phyloP scores from a whole-genome alignment of 768 basidiomycete genomes.

The Mycena haematopus region DNA sequence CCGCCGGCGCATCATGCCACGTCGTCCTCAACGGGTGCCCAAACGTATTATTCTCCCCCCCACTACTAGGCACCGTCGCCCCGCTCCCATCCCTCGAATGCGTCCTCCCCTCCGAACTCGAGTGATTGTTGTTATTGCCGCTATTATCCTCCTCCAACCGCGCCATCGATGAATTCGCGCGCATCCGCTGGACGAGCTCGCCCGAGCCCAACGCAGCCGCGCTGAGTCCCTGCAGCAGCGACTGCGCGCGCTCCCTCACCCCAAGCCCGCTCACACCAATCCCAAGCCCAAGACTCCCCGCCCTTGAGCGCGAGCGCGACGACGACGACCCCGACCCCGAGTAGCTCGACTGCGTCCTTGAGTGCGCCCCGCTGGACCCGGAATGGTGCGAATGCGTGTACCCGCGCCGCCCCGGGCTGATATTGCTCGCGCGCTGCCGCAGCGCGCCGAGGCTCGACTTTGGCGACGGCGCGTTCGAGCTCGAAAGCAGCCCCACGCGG shows the following conservation, averaged over 20 bases:
- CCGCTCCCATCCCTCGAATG: conserved; percentile 60
- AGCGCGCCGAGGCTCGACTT: conserved; percentile 53
- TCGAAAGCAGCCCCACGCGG: conserved; percentile 59
- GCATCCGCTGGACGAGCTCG: conserved; percentile 58
- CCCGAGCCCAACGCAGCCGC: conserved; percentile 65
- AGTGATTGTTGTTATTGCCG: too few relatives aligned
- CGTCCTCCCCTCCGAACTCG: conserved; percentile 31
- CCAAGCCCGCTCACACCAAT: conserved; percentile 35
- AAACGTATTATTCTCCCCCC: conserved; percentile 77
- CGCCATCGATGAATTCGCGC: conserved; percentile 73
- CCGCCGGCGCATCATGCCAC: conserved; percentile 35
- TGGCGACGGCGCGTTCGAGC: conserved; percentile 46
- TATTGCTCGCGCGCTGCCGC: conserved; percentile 45
- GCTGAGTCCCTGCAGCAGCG: conserved; percentile 67
- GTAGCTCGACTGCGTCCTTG: conserved; percentile 38
- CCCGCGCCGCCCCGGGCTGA: conserved; percentile 40
- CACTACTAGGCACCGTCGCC: conserved; percentile 53
- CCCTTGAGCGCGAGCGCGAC: conserved; percentile 37
- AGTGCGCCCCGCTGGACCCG: conserved; percentile 34
- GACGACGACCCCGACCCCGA: conserved; percentile 49
- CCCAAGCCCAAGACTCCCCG: conserved; percentile 45
- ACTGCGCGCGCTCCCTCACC: conserved; percentile 70
- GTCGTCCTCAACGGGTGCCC: conserved; percentile 61
- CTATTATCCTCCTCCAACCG: conserved; percentile 65
- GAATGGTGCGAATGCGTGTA: conserved; percentile 38